Evolutionary conservation across 2,329 filamentous ascomycete genomes (phyloP), one percentile per base, ranked within the genome.

Genomic region (Periconia sp.): DNA sequence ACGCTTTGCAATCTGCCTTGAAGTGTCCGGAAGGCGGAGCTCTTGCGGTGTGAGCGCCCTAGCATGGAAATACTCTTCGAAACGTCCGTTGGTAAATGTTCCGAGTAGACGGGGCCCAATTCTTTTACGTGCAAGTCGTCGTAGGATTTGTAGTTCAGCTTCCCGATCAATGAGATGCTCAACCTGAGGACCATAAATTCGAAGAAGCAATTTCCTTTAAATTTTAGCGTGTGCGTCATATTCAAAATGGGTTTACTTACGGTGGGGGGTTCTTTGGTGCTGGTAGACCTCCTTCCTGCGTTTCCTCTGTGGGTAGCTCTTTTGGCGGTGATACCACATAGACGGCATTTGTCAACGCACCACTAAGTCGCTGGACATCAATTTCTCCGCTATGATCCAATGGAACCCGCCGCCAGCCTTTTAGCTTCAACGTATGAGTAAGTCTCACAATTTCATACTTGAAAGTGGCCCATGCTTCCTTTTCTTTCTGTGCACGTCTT

Each of bases 151-250:
- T 15, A 99, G 80, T 72, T 99, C 94, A 20, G 89, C 89, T 52
- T 97, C 90, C 55, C 94, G 85, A 71, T 99, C 93, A 64, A 99
- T 99, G 42, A 99, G 82, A 72, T 97, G 91, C 68, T 96, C 93
- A 2, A 95, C 93, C 66, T 97, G 91, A 0, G 93, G 92, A 0
- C 94, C 94, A 64, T 99, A 99, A 54, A 99, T 89, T 40, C 94
- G 88, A 17, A 99, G 81, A 0, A 99, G 81, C 1, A 99, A 79
- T 73, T 96, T 96, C 3, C 81, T 84, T 50, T n/a, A 9, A 6
- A 53, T 37, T 61, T 62, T 49, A 61, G 64, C 30, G 2, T n/a
- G 13, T 19, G 6, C n/a, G 49, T 14, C 2, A 17, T 19, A 6
- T 30, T 11, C 40, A n/a, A 27, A 14, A 30, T 23, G n/a, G 40